Evolutionary conservation across 169 alveolate genomes (phyloP).

Genomic region (Cryptosporidium canis): DNA sequence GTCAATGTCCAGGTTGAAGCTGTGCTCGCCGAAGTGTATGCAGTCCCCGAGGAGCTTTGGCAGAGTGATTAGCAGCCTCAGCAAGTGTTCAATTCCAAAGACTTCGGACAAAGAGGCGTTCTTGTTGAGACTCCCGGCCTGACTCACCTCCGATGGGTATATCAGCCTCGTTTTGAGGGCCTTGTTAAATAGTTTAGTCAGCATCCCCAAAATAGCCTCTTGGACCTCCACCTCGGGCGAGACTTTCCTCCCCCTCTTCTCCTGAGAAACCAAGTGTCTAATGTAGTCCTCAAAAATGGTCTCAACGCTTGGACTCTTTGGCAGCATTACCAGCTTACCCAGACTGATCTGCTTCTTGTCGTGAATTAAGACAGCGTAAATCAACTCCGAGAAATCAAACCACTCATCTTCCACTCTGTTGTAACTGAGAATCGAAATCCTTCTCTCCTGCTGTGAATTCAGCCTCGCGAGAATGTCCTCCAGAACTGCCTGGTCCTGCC

Average conservation of each 20-base stretch:
- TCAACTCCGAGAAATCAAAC: slow-evolving; percentile 19
- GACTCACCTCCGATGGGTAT: slow-evolving; percentile 20
- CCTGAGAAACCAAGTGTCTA: neutral
- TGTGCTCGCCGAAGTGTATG: slow-evolving; percentile 10
- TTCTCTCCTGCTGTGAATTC: neutral
- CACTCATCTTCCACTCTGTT: slow-evolving; percentile 9
- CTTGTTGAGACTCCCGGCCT: neutral
- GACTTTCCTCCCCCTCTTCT: neutral
- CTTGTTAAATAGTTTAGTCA: slow-evolving; percentile 17
- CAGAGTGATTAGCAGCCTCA: slow-evolving; percentile 5
- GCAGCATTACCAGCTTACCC: slow-evolving; percentile 24
- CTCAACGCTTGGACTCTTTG: slow-evolving; percentile 9
- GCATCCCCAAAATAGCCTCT: neutral
- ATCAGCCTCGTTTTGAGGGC: slow-evolving; percentile 13
- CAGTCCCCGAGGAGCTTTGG: slow-evolving; percentile 12
- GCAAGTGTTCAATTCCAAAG: slow-evolving; percentile 41
- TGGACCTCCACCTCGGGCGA: neutral
- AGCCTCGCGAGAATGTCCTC: neutral
- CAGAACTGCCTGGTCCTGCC: neutral
- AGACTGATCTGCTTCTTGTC: slow-evolving; percentile 23
- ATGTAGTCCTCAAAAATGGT: neutral
- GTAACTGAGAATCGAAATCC: neutral
- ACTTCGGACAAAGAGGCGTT: slow-evolving; percentile 6
- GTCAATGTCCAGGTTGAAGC: neutral
- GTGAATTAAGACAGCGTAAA: slow-evolving; percentile 18